Base-by-base conservation (phyloP, 139 green algal genomes). In the Zygnema cylindricum region DNA sequence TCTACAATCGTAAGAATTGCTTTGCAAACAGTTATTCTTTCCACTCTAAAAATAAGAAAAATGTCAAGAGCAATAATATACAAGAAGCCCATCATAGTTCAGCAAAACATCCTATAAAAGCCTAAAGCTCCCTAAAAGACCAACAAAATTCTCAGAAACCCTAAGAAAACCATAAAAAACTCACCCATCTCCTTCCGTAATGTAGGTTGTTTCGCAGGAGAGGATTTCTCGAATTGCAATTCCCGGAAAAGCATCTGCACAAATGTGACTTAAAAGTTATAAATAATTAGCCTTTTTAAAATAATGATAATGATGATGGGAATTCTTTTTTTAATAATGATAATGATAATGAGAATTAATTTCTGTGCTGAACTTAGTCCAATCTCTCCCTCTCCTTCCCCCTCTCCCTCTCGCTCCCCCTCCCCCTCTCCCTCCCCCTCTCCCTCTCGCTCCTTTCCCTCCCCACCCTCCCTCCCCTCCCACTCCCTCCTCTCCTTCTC, bases 191-290 rank as follows among this genome's bases (percentile, higher is more conserved):
- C 40, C 54, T 69, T 2, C 35, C 54, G 69, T 92, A 96, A n/a
- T 93, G 82, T 3, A 93, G 78, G 63, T 90, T 69, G n/a, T 40
- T 38, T 16, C 69, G 85, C 40, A 96, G 89, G 23, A 93, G 63
- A 0, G 94, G 93, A 36, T 84, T 78, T 16, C 85, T 81, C 40
- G 88, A 0, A 30, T 55, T 77, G 69, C 86, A 81, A 39, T 43
- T 82, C 11, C 83, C 83, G 1, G 36, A 69, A 35, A 88, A 88
- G n/a, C 33, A 55, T 35, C 83, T 88, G 83, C 3, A 63, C 7
- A 63, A n/a, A n/a, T n/a, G n/a, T n/a, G n/a, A n/a, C n/a, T n/a
- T n/a, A n/a, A n/a, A n/a, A n/a, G n/a, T n/a, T n/a, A n/a, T n/a
- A n/a, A n/a, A n/a, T n/a, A n/a, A n/a, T n/a, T n/a, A n/a, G n/a